Evolutionary conservation across 495 filamentous ascomycete genomes (phyloP), one percentile per base, ranked within the genome.

Genomic region (Lepidopterella palustris): DNA sequence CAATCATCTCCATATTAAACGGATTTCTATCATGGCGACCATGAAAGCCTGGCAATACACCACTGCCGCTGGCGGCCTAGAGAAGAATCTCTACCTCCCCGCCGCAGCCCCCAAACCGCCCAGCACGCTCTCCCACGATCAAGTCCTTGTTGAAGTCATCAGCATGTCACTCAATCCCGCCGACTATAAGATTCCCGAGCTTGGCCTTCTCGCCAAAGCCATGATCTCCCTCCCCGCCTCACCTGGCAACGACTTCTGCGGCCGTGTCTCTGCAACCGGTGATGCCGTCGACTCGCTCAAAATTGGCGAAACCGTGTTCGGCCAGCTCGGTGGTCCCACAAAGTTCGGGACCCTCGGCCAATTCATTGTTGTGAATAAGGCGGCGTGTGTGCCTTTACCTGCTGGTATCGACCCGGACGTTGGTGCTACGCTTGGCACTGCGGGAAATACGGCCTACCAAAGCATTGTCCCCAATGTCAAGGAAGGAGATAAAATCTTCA

Each of bases 111-210:
- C 62, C 5, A 53, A 62, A n/a, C 63, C 65, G 50, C 63, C 56
- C 45, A 54, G 53, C 15, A n/a, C 13, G 20, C 9, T 57, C 9
- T 27, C 8, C 2, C 32, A 56, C 21, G 25, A 64, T 24, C 27
- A 65, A 67, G 53, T 60, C 42, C 61, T 57, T 20, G 68, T 74
- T 24, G 63, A 68, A 55, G 68, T 74, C 50, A 61, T 61, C 54
- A 70, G 64, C 61, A 53, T 59, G 20, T 51, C 62, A 6, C 56
- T 69, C 6, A 74, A 74, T 55, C 70, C 66, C 1, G 58, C 60
- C 48, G 71, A 74, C 60, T 64, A 64, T 67, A 72, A 74, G 47
- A 20, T 69, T 15, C 49, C 67, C 1, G 71, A 74, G 45, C 35
- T 66, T 0, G 56, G 55, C 32, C 15, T 70, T 23, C 31, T 65